A percentile compares a stretch with the other conserved stretches of the same genome.
These are phyloP conservation scores for Hyparrhenia diplandra DNA, from an alignment of 176 grass and related monocot species.

Conservation along the genomic window DNA sequence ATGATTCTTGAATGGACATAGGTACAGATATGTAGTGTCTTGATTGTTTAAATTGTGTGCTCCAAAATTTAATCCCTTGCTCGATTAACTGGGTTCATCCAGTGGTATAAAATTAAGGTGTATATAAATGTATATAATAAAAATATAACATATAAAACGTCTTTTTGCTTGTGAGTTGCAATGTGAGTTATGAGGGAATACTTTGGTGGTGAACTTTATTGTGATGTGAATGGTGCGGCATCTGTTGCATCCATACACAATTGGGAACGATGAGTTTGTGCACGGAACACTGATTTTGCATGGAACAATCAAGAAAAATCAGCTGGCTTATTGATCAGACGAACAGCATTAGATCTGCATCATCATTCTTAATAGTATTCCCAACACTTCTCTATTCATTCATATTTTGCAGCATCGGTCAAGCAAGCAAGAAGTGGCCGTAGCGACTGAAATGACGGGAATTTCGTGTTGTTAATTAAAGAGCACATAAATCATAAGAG, in stretches of 20 bases:
- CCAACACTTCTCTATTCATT: neutral
- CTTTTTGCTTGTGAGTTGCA: neutral
- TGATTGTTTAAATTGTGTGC: neutral
- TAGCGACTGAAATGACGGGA: neutral
- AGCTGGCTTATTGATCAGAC: no score
- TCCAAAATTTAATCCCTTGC: neutral
- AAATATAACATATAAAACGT: neutral
- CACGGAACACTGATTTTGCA: neutral
- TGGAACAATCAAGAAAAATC: no score
- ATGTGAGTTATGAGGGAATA: neutral
- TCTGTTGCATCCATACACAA: conserved; percentile 4
- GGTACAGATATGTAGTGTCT: neutral
- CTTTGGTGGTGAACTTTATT: neutral
- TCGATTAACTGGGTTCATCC: neutral
- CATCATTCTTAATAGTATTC: neutral
- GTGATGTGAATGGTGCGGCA: neutral
- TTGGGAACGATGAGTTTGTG: neutral
- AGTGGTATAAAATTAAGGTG: neutral
- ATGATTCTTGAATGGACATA: neutral
- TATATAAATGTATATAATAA: neutral
- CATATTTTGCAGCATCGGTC: neutral
- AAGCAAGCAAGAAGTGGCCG: neutral
- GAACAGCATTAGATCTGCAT: neutral
- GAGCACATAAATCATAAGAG: neutral
- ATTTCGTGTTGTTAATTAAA: neutral